Conservation (phyloP, 164 flowering plant species). For the Aristolochia contorta region DNA sequence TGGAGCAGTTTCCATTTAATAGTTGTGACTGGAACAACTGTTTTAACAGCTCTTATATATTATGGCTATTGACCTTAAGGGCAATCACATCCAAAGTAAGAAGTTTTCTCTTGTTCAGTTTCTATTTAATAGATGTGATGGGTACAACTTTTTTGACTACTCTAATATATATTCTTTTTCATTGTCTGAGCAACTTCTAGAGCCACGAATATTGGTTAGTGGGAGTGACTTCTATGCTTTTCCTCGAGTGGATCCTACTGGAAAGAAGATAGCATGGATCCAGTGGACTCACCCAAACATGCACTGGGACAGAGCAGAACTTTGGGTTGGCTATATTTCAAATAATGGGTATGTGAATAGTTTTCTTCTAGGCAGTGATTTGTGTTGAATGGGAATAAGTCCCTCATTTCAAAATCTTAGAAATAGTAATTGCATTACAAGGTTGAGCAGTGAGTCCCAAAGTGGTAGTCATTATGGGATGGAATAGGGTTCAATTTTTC, state of each 20-base stretch:
- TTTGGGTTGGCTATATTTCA: constrained; percentile 89
- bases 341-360: constrained; percentile 54
- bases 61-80: too few relatives aligned
- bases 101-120: not conserved
- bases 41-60: not conserved
- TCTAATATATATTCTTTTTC: not conserved
- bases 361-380: too few relatives aligned
- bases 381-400: too few relatives aligned
- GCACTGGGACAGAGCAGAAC: constrained; percentile 97
- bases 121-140: not conserved
- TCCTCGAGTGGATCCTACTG: constrained; percentile 70
- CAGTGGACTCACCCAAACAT: constrained; percentile 94
- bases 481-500: too few relatives aligned
- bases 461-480: too few relatives aligned
- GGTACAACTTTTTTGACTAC: not conserved
- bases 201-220: constrained; percentile 62
- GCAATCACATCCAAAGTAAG: too few relatives aligned
- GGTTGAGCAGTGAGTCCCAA: too few relatives aligned
- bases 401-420: too few relatives aligned
- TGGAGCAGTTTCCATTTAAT: not conserved
- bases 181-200: constrained; percentile 28
- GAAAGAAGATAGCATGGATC: constrained; percentile 81
- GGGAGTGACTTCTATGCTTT: constrained; percentile 97
- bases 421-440: too few relatives aligned
- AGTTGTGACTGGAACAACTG: not conserved